phyloP scores from a whole-genome alignment of 2,329 filamentous ascomycete genomes.

The Fusarium sp. region DNA sequence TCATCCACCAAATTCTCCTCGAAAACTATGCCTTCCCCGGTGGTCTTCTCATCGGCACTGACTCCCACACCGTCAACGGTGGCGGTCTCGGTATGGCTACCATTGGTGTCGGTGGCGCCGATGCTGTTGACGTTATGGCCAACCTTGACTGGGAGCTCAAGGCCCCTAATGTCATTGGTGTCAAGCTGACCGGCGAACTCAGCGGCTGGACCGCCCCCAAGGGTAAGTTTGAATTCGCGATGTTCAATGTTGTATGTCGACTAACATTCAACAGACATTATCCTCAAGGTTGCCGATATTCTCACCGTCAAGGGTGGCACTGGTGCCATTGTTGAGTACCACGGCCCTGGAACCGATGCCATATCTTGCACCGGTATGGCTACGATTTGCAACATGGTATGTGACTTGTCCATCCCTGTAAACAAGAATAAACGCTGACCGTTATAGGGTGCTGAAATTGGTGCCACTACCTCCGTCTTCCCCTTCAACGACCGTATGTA shows the following conservation, averaged over 20 bases:
- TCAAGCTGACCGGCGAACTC: slow-evolving; percentile 90
- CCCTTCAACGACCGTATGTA: slow-evolving; percentile 99
- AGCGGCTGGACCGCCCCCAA: slow-evolving; percentile 95
- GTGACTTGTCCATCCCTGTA: slow-evolving; percentile 16
- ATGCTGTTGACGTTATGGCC: slow-evolving; percentile 98
- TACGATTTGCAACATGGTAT: slow-evolving; percentile 81
- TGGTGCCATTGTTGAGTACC: slow-evolving; percentile 86
- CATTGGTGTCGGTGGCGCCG: slow-evolving; percentile 97
- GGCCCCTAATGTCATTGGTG: slow-evolving; percentile 96
- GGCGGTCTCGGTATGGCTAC: slow-evolving; percentile 95
- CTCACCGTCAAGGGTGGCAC: slow-evolving; percentile 98
- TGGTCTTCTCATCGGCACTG: slow-evolving; percentile 96
- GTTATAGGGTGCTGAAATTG: slow-evolving; percentile 71
- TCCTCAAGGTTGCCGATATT: slow-evolving; percentile 96
- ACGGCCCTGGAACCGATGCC: slow-evolving; percentile 69
- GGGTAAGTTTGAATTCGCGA: slow-evolving; percentile 65
- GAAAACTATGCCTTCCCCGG: slow-evolving; percentile 99
- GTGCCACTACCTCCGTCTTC: slow-evolving; percentile 93
- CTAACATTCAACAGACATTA: slow-evolving; percentile 75
- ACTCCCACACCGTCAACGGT: slow-evolving; percentile 97
- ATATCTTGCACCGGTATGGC: slow-evolving; percentile 91
- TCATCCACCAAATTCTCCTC: slow-evolving; percentile 98
- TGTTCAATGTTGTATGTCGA: not conserved
- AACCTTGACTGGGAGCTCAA: slow-evolving; percentile 98
- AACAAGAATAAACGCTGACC: slow-evolving; percentile 26